Conservation (phyloP, 352 stramenopile genomes). For the Phytophthora citricola region DNA sequence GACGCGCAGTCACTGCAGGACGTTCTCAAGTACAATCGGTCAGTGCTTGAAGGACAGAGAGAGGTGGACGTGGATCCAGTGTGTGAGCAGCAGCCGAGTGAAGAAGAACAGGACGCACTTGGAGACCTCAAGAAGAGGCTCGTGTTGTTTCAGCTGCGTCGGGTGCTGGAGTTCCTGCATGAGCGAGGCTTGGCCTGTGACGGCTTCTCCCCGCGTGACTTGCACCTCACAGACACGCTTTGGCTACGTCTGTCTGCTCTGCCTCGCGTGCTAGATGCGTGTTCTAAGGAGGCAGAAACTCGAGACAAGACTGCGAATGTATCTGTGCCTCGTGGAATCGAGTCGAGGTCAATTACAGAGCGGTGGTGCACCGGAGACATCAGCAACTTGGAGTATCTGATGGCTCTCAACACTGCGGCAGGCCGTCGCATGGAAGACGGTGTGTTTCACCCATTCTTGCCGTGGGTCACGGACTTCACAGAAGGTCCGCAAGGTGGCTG, state of each 20-base stretch:
- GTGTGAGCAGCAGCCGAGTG: conserved; percentile 15
- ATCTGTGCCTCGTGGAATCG: conserved; percentile 21
- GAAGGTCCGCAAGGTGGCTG: conserved; percentile 55
- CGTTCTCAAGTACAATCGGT: conserved; percentile 76
- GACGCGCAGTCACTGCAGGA: conserved; percentile 69
- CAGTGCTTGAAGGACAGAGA: conserved; percentile 48
- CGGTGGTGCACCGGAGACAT: conserved; percentile 91
- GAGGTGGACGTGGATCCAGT: conserved; percentile 25
- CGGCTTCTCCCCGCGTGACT: conserved; percentile 47
- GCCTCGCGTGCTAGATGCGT: conserved; percentile 28
- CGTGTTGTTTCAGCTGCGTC: conserved; percentile 69
- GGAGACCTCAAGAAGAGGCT: conserved; percentile 72
- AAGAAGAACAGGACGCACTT: conserved; percentile 36
- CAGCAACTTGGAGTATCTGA: conserved; percentile 95
- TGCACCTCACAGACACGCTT: conserved; percentile 58
- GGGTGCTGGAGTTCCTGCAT: conserved; percentile 56
- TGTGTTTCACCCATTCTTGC: conserved; percentile 94
- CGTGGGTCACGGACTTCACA: conserved; percentile 96
- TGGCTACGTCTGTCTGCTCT: conserved; percentile 59
- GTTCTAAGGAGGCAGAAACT: not conserved
- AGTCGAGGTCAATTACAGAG: conserved; percentile 68
- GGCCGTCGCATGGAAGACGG: conserved; percentile 81
- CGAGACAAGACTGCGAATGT: not conserved
- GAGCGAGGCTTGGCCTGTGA: conserved; percentile 43
- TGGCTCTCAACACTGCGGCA: conserved; percentile 91